These are phyloP conservation scores for Xylariaceae sp. DNA, from an alignment of 2,329 filamentous ascomycete genomes.

Conservation along the genomic window DNA sequence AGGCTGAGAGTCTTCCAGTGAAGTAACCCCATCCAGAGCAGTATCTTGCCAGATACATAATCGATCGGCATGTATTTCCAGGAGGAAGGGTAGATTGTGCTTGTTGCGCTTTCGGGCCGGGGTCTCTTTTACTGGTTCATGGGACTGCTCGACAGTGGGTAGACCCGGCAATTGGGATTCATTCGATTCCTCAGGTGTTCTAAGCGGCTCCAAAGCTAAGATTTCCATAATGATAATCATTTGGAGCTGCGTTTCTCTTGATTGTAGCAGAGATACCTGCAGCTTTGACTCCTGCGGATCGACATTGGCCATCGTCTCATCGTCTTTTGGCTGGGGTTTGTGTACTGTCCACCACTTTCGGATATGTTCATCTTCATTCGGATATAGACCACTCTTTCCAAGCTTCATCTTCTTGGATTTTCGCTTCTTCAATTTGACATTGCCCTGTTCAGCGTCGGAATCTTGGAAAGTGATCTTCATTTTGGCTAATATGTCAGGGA, in stretches of 20 bases:
- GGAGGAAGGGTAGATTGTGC: slow-evolving; percentile 59
- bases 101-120: slow-evolving; percentile 53
- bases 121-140: slow-evolving; percentile 29
- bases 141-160: slow-evolving; percentile 31
- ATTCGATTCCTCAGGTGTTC: slow-evolving; percentile 33
- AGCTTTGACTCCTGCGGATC: slow-evolving; percentile 53
- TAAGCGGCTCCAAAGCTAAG: slow-evolving; percentile 60
- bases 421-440: slow-evolving; percentile 43
- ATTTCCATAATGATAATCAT: slow-evolving; percentile 77
- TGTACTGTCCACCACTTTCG: slow-evolving; percentile 66
- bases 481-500: slow-evolving; percentile 57
- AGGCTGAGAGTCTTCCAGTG: slow-evolving; percentile 45
- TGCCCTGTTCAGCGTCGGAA: slow-evolving; percentile 46
- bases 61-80: slow-evolving; percentile 72
- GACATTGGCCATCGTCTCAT: slow-evolving; percentile 37
- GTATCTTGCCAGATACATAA: slow-evolving; percentile 83
- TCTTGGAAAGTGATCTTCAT: slow-evolving; percentile 54
- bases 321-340: slow-evolving; percentile 44
- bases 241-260: slow-evolving; percentile 75
- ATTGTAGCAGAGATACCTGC: slow-evolving; percentile 61
- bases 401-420: slow-evolving; percentile 62
- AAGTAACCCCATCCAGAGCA: slow-evolving; percentile 52
- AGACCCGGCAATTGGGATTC: slow-evolving; percentile 45
- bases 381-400: slow-evolving; percentile 65
- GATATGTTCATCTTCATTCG: slow-evolving; percentile 60